phyloP scores from a whole-genome alignment of 2,329 filamentous ascomycete species.

The Aspergillus fumigatiaffinis region DNA sequence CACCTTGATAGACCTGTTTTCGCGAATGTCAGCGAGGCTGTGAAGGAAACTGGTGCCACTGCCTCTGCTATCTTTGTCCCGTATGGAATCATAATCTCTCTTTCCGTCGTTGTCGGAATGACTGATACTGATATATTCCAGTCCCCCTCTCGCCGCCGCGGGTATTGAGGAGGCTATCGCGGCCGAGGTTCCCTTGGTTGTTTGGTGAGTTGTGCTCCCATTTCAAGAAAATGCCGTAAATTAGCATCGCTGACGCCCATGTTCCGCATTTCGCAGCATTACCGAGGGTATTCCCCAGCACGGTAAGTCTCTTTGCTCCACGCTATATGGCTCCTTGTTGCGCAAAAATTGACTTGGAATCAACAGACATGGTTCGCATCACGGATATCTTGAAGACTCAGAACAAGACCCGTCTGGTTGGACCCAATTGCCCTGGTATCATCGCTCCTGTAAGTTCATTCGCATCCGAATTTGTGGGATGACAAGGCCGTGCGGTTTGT shows the following conservation, averaged over 20 bases:
- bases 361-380: conserved; percentile 93
- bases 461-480: conserved; percentile 1
- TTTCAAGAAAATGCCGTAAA: conserved; percentile 7
- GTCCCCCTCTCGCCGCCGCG: conserved; percentile 83
- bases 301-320: conserved; percentile 55
- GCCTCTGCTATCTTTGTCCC: conserved; percentile 96
- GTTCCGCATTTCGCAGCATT: conserved; percentile 51
- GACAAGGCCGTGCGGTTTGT: neutral
- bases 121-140: conserved; percentile 39
- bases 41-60: conserved; percentile 84
- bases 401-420: conserved; percentile 92
- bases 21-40: conserved; percentile 78
- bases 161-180: conserved; percentile 95
- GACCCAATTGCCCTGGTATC: conserved; percentile 97
- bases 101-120: neutral
- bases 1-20: conserved; percentile 94
- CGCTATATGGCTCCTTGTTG: neutral
- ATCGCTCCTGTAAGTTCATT: conserved; percentile 64
- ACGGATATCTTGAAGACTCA: conserved; percentile 97
- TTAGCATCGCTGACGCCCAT: conserved; percentile 4
- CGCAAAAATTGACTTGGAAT: conserved; percentile 13
- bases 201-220: conserved; percentile 57
- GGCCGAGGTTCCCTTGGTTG: conserved; percentile 89
- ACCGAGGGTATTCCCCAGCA: conserved; percentile 98
- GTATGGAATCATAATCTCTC: conserved; percentile 47